A percentile compares a stretch with the other conserved stretches of the same genome.
Evolutionary conservation across 352 stramenopile genomes (phyloP).

Genomic region (Saprolegnia parasitica): DNA sequence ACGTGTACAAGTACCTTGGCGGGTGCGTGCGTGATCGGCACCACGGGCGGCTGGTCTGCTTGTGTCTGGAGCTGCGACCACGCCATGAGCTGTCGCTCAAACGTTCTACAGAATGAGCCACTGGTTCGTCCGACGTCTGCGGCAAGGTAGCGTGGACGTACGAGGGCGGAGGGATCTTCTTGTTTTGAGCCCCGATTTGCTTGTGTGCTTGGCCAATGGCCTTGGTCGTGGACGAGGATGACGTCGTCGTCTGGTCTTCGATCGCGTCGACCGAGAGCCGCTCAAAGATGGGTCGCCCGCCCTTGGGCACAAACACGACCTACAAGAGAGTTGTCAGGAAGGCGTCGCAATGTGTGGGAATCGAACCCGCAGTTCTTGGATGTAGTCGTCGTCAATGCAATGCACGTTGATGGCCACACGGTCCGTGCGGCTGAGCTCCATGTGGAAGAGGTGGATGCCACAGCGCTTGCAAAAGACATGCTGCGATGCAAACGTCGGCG

Average conservation of each 20-base stretch:
- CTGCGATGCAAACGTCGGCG: slow-evolving; percentile 55
- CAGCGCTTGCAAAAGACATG: slow-evolving; percentile 79
- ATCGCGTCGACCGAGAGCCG: slow-evolving; percentile 45
- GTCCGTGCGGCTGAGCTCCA: slow-evolving; percentile 64
- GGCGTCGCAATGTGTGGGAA: slow-evolving; percentile 28
- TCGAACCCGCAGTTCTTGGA: slow-evolving; percentile 71
- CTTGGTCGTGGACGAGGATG: neutral
- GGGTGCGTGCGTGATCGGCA: neutral
- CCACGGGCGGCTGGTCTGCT: neutral
- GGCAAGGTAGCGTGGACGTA: neutral
- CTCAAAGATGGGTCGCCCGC: slow-evolving; percentile 60
- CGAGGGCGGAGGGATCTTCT: neutral
- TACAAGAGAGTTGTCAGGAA: slow-evolving; percentile 31
- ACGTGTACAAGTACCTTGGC: no score
- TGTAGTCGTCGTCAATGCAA: slow-evolving; percentile 74
- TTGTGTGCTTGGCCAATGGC: slow-evolving; percentile 37
- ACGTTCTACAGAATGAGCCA: slow-evolving; percentile 33
- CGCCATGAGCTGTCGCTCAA: slow-evolving; percentile 78
- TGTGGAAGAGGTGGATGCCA: slow-evolving; percentile 83
- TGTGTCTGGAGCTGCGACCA: slow-evolving; percentile 45
- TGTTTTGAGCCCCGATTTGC: neutral
- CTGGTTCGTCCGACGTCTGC: no score
- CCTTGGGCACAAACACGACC: slow-evolving; percentile 79
- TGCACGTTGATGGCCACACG: slow-evolving; percentile 74
- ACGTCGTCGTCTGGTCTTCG: slow-evolving; percentile 37